Conservation (phyloP, 2,329 filamentous ascomycete species). For the Amylocarpus encephaloides region DNA sequence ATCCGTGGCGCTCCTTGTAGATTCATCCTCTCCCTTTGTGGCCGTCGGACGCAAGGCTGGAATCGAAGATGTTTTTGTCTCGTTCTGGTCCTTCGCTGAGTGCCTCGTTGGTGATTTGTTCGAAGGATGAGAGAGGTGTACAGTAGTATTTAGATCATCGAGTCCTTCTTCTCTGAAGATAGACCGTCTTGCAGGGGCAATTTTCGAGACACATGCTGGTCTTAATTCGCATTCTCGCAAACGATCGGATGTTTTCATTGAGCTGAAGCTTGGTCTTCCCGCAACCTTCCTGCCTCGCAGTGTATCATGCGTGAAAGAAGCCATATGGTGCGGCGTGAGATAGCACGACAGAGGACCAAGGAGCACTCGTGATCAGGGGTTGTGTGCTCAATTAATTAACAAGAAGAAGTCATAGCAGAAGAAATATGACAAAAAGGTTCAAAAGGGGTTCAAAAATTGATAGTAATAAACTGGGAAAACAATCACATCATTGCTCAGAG, state of each 20-base stretch:
- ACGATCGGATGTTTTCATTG: conserved; percentile 20
- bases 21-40: neutral
- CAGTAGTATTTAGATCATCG: conserved; percentile 22
- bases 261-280: conserved; percentile 19
- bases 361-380: neutral
- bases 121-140: conserved; percentile 12
- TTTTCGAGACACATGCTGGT: conserved; percentile 10
- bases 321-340: neutral
- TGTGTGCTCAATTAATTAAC: neutral
- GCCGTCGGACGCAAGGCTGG: neutral
- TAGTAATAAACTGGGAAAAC: neutral
- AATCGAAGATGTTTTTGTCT: conserved; percentile 6
- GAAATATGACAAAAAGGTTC: too few relatives aligned
- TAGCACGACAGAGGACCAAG: neutral
- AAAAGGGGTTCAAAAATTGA: neutral
- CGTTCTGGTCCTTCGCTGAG: conserved; percentile 5
- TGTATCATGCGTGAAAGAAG: conserved; percentile 8
- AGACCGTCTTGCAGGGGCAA: conserved; percentile 13
- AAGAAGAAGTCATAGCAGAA: neutral
- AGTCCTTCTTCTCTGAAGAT: conserved; percentile 27
- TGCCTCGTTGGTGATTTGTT: conserved; percentile 6
- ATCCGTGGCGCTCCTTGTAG: neutral
- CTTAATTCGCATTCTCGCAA: conserved; percentile 18
- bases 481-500: neutral
- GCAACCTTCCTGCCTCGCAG: conserved; percentile 13